Evolutionary conservation across 2,329 filamentous ascomycete species (phyloP), one percentile per base, ranked within the genome.

Genomic region (Claviceps sp.): DNA sequence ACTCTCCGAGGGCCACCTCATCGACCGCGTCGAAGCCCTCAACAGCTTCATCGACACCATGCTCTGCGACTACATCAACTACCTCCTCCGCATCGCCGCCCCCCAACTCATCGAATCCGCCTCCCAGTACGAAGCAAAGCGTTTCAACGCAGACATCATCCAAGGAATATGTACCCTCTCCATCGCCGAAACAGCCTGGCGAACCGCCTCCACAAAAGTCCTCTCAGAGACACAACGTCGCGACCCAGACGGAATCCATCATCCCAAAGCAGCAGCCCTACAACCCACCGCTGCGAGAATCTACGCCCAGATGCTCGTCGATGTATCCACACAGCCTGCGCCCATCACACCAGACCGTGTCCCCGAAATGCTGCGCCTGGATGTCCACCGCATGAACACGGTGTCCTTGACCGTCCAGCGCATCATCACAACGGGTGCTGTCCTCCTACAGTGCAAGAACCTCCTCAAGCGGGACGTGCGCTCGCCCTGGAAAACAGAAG

Each of bases 21-120:
- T 89, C 16, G 82, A 86, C 61, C 83, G 87, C 56, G 76, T 91
- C 1, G 84, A 88, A 67, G 82, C 84, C 14, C 72, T 93, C 2
- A 78, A 88, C 51, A 78, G 81, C 34, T 85, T 88, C 58, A 85
- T 90, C 52, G 85, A 93, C 60, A 71, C 85, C 38, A 83, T 91
- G 70, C 79, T 86, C 24, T 81, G 88, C 54, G 87, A 93, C 60
- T 89, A 90, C 61, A 84, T 86, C 54, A 93, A 93, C 63, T 91
- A 88, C 62, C 74, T 90, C 59, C 71, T 93, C 48, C 81, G 82
- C 64, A 77, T 84, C 30, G 82, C 82, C 0, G 84, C 84, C 1
- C 85, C 85, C 0, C 79, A 79, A 5, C 74, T 93, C 50, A 79
- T 88, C 51, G 78, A 84, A 56, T 82, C 86, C 56, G 81, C 85